Base-by-base conservation (phyloP, 2,329 filamentous ascomycete species). In the Nannizzia gypsea region DNA sequence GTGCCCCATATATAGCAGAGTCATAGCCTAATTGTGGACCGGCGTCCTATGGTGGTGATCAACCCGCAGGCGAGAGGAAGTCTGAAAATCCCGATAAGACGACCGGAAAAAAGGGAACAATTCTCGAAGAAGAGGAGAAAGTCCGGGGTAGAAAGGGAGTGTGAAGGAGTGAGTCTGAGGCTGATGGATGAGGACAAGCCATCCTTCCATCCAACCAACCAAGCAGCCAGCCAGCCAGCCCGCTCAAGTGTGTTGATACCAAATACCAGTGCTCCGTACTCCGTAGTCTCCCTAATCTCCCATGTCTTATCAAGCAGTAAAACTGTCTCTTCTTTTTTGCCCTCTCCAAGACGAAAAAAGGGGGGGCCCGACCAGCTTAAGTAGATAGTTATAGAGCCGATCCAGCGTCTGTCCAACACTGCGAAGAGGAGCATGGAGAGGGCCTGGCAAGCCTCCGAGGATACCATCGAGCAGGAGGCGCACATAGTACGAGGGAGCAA, bases 391-490 rank as follows among this genome's bases (percentile, higher is more conserved):
- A 50, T 50, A 50, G 44, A 50, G 44, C 13, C 44, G 20, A 50
- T 50, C 44, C 11, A 50, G 44, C 22, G 15, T 26, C 44, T 50
- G 44, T 50, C 44, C 22, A 13, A 50, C 44, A 11, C 22, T 22
- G 24, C 22, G 42, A 8, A 22, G 17, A 9, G 17, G 9, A 50
- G 44, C 44, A 20, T 13, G 13, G 31, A 13, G 31, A 36, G 31
- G 31, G 31, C 31, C 31, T 8, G 31, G 31, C 31, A 36, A 36
- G 31, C 31, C 22, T 50, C 24, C 22, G 20, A 50, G 22, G 44
- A 24, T 50, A 50, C 44, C 44, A 50, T 50, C 44, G 44, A 50
- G 44, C 44, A 50, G 22, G 40, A 50, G 44, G 44, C 44, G 44
- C 22, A 50, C 44, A 50, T 50, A 50, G 44, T 50, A 50, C 44